Conservation (phyloP, 306 rosid genomes). For the Pyrus betulifolia region DNA sequence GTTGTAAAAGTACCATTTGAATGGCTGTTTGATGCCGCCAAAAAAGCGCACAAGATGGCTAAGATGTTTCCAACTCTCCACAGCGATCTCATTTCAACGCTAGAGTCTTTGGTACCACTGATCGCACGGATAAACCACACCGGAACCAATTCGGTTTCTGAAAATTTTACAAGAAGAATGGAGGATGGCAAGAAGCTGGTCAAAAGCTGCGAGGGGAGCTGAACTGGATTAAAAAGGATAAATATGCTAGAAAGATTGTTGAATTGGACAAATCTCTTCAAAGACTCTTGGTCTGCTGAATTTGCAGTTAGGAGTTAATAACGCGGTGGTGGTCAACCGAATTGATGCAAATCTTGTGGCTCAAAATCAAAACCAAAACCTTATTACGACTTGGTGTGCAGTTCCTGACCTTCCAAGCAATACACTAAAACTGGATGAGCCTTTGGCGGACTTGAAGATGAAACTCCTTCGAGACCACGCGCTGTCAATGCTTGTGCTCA, state of each 20-base stretch:
- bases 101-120: conserved; percentile 8
- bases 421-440: conserved; percentile 39
- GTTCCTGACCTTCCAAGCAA: conserved; percentile 28
- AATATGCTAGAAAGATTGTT: conserved; percentile 1
- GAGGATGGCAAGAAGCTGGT: conserved; percentile 23
- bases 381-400: not conserved
- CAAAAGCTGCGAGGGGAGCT: conserved; percentile 22
- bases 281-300: not conserved
- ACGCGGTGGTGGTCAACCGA: not conserved
- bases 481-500: conserved; percentile 22
- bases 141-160: conserved; percentile 6
- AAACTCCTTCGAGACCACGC: conserved; percentile 12
- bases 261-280: conserved; percentile 30
- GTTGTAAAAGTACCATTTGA: not conserved
- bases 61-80: conserved; percentile 18
- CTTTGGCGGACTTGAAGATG: conserved; percentile 34
- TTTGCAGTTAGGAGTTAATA: no score
- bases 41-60: conserved; percentile 8
- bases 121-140: conserved; percentile 3
- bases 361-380: not conserved
- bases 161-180: conserved; percentile 9
- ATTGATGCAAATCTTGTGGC: not conserved
- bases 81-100: not conserved
- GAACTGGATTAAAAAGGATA: not conserved
- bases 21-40: not conserved